A percentile compares a stretch with the other conserved stretches of the same genome.
Evolutionary conservation across 371 early-diverging fungal species (phyloP).

Genomic region (Apophysomyces variabilis): DNA sequence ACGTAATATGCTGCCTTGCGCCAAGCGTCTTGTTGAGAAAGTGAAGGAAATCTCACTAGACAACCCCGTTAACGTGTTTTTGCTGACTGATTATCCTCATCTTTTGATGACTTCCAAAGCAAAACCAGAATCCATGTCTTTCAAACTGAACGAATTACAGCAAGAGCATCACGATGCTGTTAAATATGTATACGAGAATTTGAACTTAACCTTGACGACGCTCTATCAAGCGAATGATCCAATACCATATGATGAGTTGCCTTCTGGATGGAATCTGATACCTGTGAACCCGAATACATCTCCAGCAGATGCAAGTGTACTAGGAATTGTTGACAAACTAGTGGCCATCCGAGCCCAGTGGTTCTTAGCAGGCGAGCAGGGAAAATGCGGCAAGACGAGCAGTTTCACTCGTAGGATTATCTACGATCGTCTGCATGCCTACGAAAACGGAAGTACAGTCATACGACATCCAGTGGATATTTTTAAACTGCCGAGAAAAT

Average conservation of each 20-base stretch:
- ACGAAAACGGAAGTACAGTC: conserved; percentile 11
- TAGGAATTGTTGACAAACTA: conserved; percentile 54
- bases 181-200: conserved; percentile 33
- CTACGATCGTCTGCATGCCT: conserved; percentile 16
- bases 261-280: conserved; percentile 59
- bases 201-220: conserved; percentile 37
- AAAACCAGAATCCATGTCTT: conserved; percentile 48
- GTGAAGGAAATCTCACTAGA: conserved; percentile 20
- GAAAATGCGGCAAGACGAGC: conserved; percentile 44
- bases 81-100: conserved; percentile 56
- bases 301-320: conserved; percentile 37
- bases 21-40: conserved; percentile 34
- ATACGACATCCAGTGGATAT: conserved; percentile 18
- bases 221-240: conserved; percentile 20
- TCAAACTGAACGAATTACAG: conserved; percentile 30
- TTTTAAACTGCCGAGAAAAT: conserved; percentile 13
- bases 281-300: conserved; percentile 25
- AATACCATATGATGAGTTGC: conserved; percentile 82
- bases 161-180: conserved; percentile 49
- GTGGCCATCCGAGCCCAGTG: conserved; percentile 53
- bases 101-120: conserved; percentile 36
- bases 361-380: conserved; percentile 50
- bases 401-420: conserved; percentile 48
- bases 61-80: conserved; percentile 32
- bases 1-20: conserved; percentile 46